Evolutionary conservation across 352 stramenopile genomes (phyloP).

Genomic region (Phytophthora tentaculata): DNA sequence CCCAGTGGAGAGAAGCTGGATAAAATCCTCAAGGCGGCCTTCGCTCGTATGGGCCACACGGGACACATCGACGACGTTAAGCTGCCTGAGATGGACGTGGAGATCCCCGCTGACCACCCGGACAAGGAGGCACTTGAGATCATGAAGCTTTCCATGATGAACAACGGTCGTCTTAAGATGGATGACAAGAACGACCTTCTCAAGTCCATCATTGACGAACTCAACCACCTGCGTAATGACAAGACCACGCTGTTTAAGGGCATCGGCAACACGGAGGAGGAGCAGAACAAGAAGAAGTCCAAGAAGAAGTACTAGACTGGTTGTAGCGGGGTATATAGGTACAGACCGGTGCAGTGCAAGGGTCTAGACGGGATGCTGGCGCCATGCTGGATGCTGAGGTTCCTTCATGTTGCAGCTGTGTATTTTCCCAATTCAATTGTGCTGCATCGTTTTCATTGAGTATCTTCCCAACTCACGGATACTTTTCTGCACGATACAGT

Average conservation of each 20-base stretch:
- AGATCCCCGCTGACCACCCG: slow-evolving; percentile 67
- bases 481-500: neutral
- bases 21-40: slow-evolving; percentile 74
- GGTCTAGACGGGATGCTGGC: slow-evolving; percentile 11
- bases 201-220: slow-evolving; percentile 79
- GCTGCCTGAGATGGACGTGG: slow-evolving; percentile 76
- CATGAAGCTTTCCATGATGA: slow-evolving; percentile 90
- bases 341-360: slow-evolving; percentile 12
- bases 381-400: too few relatives aligned
- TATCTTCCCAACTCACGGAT: neutral
- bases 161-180: slow-evolving; percentile 89
- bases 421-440: slow-evolving; percentile 29
- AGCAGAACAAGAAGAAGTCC: slow-evolving; percentile 15
- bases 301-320: slow-evolving; percentile 33
- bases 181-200: slow-evolving; percentile 92
- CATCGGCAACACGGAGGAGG: slow-evolving; percentile 51
- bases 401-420: too few relatives aligned
- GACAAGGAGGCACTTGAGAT: slow-evolving; percentile 86
- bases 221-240: slow-evolving; percentile 84
- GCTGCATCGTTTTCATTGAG: slow-evolving; percentile 16
- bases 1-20: slow-evolving; percentile 69
- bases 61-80: slow-evolving; percentile 67
- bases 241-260: slow-evolving; percentile 88
- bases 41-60: slow-evolving; percentile 80
- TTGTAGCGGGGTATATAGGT: slow-evolving; percentile 25